phyloP scores from a whole-genome alignment of 305 asterid genomes.

The Fraxinus velutina region DNA sequence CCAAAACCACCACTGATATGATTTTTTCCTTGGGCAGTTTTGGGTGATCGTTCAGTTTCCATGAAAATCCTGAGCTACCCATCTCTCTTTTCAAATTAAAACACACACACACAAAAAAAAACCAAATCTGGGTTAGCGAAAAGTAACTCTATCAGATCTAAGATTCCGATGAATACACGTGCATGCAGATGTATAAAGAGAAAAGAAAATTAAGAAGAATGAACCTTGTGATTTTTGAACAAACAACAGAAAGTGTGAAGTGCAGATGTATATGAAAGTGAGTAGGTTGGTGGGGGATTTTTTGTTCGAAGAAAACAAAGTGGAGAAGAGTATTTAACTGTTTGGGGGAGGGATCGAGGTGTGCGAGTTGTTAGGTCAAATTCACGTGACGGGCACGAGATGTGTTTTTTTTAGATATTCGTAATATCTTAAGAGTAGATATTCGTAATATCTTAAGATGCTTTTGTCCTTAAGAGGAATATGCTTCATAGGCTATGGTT shows the following conservation, averaged over 20 bases:
- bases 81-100: constrained; percentile 27
- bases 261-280: background rate
- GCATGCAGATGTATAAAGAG: background rate
- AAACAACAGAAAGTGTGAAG: background rate
- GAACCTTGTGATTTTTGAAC: background rate
- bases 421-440: too few species aligned
- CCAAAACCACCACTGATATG: constrained; percentile 73
- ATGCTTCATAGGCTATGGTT: background rate
- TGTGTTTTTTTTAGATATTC: background rate
- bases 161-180: background rate
- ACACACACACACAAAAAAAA: background rate
- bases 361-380: background rate
- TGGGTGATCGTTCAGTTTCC: constrained; percentile 78
- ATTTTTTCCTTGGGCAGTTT: constrained; percentile 75
- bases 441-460: background rate
- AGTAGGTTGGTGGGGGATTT: background rate
- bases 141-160: background rate
- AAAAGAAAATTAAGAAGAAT: background rate
- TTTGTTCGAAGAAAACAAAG: background rate
- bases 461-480: background rate
- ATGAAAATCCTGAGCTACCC: constrained; percentile 78
- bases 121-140: background rate
- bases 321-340: background rate
- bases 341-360: background rate
- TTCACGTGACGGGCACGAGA: background rate